A percentile compares a stretch with the other conserved stretches of the same genome.
These are phyloP conservation scores for Epichloe uncinata DNA, from an alignment of 2,329 filamentous ascomycete species.

Conservation along the genomic window DNA sequence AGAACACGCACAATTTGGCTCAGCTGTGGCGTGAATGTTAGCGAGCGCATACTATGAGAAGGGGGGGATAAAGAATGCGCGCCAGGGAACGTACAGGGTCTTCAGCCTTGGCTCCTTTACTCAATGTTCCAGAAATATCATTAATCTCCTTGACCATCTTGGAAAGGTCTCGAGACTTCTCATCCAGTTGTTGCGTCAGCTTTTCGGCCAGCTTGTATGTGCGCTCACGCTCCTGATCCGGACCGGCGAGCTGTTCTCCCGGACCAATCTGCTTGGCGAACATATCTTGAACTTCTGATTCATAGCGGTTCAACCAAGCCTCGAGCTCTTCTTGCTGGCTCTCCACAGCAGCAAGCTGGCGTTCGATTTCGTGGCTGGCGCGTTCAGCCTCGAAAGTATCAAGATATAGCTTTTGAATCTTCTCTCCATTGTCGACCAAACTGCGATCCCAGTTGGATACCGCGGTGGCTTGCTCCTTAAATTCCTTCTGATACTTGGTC, in stretches of 20 bases:
- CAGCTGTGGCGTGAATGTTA: conserved; percentile 38
- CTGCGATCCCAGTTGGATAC: conserved; percentile 86
- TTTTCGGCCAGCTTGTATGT: conserved; percentile 96
- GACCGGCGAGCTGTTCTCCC: conserved; percentile 65
- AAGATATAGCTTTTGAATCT: conserved; percentile 85
- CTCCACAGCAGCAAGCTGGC: conserved; percentile 79
- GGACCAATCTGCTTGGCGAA: conserved; percentile 66
- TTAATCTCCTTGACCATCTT: conserved; percentile 99
- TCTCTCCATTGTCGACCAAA: conserved; percentile 85
- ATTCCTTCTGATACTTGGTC: conserved; percentile 92
- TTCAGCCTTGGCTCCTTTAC: conserved; percentile 78
- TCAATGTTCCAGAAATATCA: conserved; percentile 73
- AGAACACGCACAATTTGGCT: conserved; percentile 92
- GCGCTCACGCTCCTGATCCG: conserved; percentile 88
- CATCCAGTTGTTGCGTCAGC: conserved; percentile 76
- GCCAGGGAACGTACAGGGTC: conserved; percentile 54
- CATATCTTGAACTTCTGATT: conserved; percentile 81
- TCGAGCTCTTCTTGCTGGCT: conserved; percentile 85
- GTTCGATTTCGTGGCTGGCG: conserved; percentile 85
- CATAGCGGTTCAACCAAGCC: conserved; percentile 79
- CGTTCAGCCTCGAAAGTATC: conserved; percentile 90
- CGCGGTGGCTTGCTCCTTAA: conserved; percentile 77
- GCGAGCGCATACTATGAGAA: conserved; percentile 7
- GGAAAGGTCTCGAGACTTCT: conserved; percentile 82
- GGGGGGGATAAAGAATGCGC: not conserved